Evolutionary conservation across 768 basidiomycete species (phyloP).

Genomic region (Rhizopogon vinicolor): DNA sequence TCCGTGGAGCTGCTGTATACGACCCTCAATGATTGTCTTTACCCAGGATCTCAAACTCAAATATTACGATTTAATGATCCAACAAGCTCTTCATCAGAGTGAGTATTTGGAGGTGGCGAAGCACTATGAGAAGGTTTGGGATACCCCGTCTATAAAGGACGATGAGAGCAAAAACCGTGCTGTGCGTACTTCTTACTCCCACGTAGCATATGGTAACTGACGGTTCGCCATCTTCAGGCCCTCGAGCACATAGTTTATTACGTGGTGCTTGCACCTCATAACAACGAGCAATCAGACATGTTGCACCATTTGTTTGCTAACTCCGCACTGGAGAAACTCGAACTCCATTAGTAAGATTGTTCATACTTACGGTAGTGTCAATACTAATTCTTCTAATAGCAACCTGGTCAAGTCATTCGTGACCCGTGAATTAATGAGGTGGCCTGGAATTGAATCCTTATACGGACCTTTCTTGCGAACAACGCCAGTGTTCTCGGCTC

Average conservation of each 20-base stretch:
- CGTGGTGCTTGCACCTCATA: slow-evolving; percentile 87
- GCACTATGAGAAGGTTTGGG: slow-evolving; percentile 96
- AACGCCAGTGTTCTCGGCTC: slow-evolving; percentile 74
- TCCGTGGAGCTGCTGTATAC: slow-evolving; percentile 1
- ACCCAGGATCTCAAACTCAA: slow-evolving; percentile 89
- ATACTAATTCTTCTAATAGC: slow-evolving; percentile 37
- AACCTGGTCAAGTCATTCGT: slow-evolving; percentile 93
- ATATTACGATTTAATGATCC: slow-evolving; percentile 96
- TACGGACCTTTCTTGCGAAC: slow-evolving; percentile 82
- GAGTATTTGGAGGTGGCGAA: slow-evolving; percentile 93
- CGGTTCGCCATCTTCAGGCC: slow-evolving; percentile 45
- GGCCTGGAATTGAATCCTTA: slow-evolving; percentile 88
- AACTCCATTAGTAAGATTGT: slow-evolving; percentile 71
- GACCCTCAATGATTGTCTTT: not conserved
- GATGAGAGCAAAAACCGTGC: slow-evolving; percentile 70
- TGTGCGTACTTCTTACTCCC: slow-evolving; percentile 34
- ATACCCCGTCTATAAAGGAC: slow-evolving; percentile 89
- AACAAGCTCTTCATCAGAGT: slow-evolving; percentile 80
- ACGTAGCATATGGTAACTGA: slow-evolving; percentile 3
- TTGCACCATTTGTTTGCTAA: slow-evolving; percentile 81
- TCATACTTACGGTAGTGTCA: not conserved
- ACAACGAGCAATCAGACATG: slow-evolving; percentile 98
- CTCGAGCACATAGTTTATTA: slow-evolving; percentile 95
- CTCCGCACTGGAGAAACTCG: slow-evolving; percentile 73
- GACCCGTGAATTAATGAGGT: slow-evolving; percentile 91